phyloP scores from a whole-genome alignment of 495 filamentous ascomycete genomes.

The Chaetomium cochliodes region DNA sequence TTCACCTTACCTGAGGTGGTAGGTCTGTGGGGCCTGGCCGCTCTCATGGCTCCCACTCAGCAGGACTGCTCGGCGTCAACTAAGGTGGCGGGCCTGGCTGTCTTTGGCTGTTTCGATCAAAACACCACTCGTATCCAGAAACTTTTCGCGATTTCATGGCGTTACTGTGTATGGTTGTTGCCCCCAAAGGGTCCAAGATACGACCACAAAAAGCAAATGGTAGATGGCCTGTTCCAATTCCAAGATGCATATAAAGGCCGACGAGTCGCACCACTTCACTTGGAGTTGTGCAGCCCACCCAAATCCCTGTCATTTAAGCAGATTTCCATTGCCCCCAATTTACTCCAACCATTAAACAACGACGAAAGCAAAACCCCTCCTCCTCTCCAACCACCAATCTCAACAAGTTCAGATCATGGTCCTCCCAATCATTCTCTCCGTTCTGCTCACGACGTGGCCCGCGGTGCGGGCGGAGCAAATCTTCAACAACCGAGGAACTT shows the following conservation, averaged over 20 bases:
- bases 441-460: conserved; percentile 2
- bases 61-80: neutral
- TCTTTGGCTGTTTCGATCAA: neutral
- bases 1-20: neutral
- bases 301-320: too few relatives aligned
- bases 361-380: too few relatives aligned
- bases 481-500: conserved; percentile 54
- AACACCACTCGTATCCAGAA: neutral
- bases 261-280: neutral
- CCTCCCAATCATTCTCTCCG: neutral
- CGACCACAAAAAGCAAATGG: too few relatives aligned
- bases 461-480: conserved; percentile 34
- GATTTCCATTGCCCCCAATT: too few relatives aligned
- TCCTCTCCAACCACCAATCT: neutral
- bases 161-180: neutral
- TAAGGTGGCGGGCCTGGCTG: neutral
- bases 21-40: neutral
- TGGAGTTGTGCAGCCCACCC: too few relatives aligned
- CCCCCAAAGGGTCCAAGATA: neutral
- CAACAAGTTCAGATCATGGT: neutral
- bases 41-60: neutral
- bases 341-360: too few relatives aligned
- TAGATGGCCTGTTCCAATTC: neutral
- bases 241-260: neutral
- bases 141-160: neutral